Conservation (phyloP, 768 basidiomycete genomes). For the Ephemerocybe angulata region DNA sequence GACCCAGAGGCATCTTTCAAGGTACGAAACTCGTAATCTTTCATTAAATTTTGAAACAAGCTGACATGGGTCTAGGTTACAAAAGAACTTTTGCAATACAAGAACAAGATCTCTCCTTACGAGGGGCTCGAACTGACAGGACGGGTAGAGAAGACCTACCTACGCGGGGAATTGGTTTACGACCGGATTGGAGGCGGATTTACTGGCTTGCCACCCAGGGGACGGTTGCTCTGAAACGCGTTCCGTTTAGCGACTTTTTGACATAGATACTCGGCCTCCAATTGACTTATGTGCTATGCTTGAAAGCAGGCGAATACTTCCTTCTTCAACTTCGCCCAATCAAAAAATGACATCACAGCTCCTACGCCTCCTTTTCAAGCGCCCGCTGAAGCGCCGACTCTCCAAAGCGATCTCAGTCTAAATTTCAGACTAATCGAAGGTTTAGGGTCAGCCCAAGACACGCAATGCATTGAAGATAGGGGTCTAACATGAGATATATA, state of each 20-base stretch:
- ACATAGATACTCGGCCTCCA: neutral
- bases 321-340: too few relatives aligned
- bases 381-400: too few relatives aligned
- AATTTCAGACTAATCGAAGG: too few relatives aligned
- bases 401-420: too few relatives aligned
- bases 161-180: slow-evolving; percentile 76
- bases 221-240: slow-evolving; percentile 39
- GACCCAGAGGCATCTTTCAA: slow-evolving; percentile 45
- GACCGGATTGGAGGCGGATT: slow-evolving; percentile 35
- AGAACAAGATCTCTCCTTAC: slow-evolving; percentile 93
- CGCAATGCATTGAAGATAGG: too few relatives aligned
- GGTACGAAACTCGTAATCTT: slow-evolving; percentile 25
- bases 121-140: slow-evolving; percentile 71
- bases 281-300: neutral
- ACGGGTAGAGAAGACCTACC: slow-evolving; percentile 68
- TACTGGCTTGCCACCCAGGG: slow-evolving; percentile 29
- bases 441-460: too few relatives aligned
- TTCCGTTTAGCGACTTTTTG: neutral
- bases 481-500: too few relatives aligned
- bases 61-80: slow-evolving; percentile 51
- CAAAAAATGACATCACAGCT: too few relatives aligned
- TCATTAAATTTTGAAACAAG: neutral
- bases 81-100: slow-evolving; percentile 73
- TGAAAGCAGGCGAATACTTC: too few relatives aligned
- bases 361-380: too few relatives aligned